Evolutionary conservation across 2,329 filamentous ascomycete genomes (phyloP).

Genomic region (Ophiostoma novo-ulmi): DNA sequence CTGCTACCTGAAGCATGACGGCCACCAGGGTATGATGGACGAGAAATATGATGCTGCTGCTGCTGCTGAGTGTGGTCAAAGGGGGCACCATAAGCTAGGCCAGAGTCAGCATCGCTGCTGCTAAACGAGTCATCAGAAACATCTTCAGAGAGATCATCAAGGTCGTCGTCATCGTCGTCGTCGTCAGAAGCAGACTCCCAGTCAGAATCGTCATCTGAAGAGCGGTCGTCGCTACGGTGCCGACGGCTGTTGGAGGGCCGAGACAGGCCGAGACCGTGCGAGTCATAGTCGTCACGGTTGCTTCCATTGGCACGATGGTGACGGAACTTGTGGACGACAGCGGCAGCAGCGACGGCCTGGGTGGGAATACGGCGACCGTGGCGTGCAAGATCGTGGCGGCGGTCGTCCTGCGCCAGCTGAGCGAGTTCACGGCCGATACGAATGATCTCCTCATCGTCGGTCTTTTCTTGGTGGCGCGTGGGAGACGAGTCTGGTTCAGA

Average conservation of each 20-base stretch:
- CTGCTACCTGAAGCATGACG: neutral
- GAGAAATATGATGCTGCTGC: neutral
- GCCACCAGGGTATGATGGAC: constrained; percentile 24
- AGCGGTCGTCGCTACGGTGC: constrained; percentile 22
- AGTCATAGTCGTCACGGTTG: constrained; percentile 20
- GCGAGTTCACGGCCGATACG: constrained; percentile 52
- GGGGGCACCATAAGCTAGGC: constrained; percentile 42
- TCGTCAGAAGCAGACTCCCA: constrained; percentile 55
- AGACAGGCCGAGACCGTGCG: constrained; percentile 24
- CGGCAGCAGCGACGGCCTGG: constrained; percentile 36
- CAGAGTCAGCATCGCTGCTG: constrained; percentile 37
- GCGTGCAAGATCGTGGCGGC: constrained; percentile 36
- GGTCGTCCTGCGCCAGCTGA: constrained; percentile 48
- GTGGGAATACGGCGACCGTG: constrained; percentile 41
- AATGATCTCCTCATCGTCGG: constrained; percentile 53
- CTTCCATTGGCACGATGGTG: constrained; percentile 25
- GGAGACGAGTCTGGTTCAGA: constrained; percentile 9
- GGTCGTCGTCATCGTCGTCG: constrained; percentile 34
- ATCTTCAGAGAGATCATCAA: constrained; percentile 1
- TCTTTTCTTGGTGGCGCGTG: constrained; percentile 30
- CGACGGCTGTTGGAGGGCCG: constrained; percentile 38
- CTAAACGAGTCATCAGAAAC: constrained; percentile 36
- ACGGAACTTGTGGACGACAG: constrained; percentile 40
- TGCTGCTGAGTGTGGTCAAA: constrained; percentile 17
- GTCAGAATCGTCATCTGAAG: constrained; percentile 45